These are phyloP conservation scores for Amanita brunnescens DNA, from an alignment of 768 basidiomycete species.

Conservation along the genomic window DNA sequence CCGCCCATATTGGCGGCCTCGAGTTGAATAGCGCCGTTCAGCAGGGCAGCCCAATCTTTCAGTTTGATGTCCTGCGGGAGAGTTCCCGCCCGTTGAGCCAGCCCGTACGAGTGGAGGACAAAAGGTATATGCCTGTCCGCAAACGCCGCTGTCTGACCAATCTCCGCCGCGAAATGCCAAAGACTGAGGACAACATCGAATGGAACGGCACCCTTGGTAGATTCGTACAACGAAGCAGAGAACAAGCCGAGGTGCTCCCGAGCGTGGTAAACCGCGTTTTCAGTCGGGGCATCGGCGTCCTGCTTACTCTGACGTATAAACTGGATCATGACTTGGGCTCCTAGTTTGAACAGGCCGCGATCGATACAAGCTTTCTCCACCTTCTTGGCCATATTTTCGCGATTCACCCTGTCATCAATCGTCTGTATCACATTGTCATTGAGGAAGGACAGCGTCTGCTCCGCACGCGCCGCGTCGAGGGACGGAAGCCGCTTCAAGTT, in stretches of 20 bases:
- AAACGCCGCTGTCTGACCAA: slow-evolving; percentile 23
- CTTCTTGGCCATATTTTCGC: not conserved
- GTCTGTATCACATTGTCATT: not conserved
- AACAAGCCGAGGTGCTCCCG: not conserved
- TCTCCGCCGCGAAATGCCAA: slow-evolving; percentile 22
- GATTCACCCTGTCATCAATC: not conserved
- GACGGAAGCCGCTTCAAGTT: slow-evolving; percentile 17
- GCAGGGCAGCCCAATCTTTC: slow-evolving; percentile 39
- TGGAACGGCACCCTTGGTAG: slow-evolving; percentile 9
- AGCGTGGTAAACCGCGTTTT: not conserved
- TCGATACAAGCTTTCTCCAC: not conserved
- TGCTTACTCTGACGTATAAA: not conserved
- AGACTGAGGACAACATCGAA: slow-evolving; percentile 25
- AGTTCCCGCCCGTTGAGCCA: slow-evolving; percentile 21
- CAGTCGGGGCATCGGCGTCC: not conserved
- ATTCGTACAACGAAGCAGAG: not conserved
- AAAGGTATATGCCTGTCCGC: slow-evolving; percentile 24
- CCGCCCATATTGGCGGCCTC: slow-evolving; percentile 23
- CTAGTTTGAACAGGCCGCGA: not conserved
- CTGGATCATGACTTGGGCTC: not conserved
- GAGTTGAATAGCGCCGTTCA: slow-evolving; percentile 31
- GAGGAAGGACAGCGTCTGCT: slow-evolving; percentile 17
- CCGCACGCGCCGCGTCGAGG: not conserved
- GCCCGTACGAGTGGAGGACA: slow-evolving; percentile 37
- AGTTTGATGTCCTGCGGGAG: slow-evolving; percentile 22